Base-by-base conservation (phyloP, 2,329 filamentous ascomycete species). In the Ceratocystiopsis sp. region DNA sequence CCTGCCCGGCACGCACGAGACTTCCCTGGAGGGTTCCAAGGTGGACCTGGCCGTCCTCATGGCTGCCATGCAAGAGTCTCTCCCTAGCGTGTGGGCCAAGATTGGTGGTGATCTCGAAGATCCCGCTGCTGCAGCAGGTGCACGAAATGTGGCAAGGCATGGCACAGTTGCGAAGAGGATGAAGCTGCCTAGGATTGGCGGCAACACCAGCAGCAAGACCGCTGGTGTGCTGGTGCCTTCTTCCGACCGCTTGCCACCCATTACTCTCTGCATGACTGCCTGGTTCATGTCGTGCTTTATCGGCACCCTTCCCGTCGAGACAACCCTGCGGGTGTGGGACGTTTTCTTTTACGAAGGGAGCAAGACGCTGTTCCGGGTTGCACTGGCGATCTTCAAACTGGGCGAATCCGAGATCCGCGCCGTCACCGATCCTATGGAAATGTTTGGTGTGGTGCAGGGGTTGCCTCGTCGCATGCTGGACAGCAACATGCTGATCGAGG, bases 201-300 rank as follows among this genome's bases (percentile, higher is more conserved):
- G 57, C 37, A 14, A 3, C 3, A 15, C 33, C 13, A 15, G 13
- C 33, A 34, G 33, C 33, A 15, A 14, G 33, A 8, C 25, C 5
- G 25, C 25, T 10, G 25, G 10, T 29, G 2, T 29, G 25, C 10
- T 11, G 9, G 40, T 29, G 2, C 18, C 43, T 4, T 49, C 47
- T 16, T 45, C 41, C 7, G 57, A 60, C 41, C 72, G 81, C 5
- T 70, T 95, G 12, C 89, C 89, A 0, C 87, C 89, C 13, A 89
- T 96, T 50, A 91, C 84, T 0, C 71, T 96, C 6, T 93, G 86
- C 52, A 85, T 91, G 60, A 94, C 87, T 11, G 84, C 87, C 4
- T 96, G 89, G 89, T 93, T 96, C 60, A 95, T 96, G 89, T 93
- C 84, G 40, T 83, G 91, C 53, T 95, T 91, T 59, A 91, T 95